These are phyloP conservation scores for Calycina marina DNA, from an alignment of 2,329 filamentous ascomycete genomes.

Conservation along the genomic window DNA sequence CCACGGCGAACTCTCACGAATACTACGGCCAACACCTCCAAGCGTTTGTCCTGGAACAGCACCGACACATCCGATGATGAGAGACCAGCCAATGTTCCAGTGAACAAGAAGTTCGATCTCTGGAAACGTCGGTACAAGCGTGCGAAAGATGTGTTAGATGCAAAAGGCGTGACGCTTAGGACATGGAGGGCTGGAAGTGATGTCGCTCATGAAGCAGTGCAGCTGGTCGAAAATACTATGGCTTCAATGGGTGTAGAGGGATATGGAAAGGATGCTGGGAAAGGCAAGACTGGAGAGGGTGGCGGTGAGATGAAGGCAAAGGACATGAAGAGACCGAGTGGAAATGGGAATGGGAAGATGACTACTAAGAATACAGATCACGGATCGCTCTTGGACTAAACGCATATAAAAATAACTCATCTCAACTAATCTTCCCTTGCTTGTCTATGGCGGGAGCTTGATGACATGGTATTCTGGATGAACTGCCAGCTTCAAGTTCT, in stretches of 20 bases:
- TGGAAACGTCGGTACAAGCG: constrained; percentile 55
- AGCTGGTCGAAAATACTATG: constrained; percentile 43
- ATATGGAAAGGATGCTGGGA: constrained; percentile 13
- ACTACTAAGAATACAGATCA: constrained; percentile 1
- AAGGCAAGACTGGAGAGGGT: constrained; percentile 18
- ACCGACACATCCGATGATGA: constrained; percentile 19
- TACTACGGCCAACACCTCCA: constrained; percentile 5
- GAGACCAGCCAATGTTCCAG: constrained; percentile 10
- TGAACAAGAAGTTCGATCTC: constrained; percentile 55
- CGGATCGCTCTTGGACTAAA: too few relatives aligned
- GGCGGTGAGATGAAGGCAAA: constrained; percentile 22
- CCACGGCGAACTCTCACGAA: constrained; percentile 9
- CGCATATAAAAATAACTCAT: too few relatives aligned
- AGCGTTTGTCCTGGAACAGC: constrained; percentile 13
- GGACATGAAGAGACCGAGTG: constrained; percentile 17
- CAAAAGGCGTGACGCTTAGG: constrained; percentile 50
- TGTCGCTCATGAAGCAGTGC: constrained; percentile 50
- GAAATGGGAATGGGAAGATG: constrained; percentile 2
- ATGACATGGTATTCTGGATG: too few relatives aligned
- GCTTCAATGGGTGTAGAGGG: constrained; percentile 27
- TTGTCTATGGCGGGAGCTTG: too few relatives aligned
- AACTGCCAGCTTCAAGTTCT: too few relatives aligned
- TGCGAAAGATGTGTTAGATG: constrained; percentile 48
- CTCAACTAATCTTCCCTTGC: too few relatives aligned
- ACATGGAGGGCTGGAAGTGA: constrained; percentile 63